Conservation (phyloP, 2,329 filamentous ascomycete species). For the Cryoendolithus antarcticus region DNA sequence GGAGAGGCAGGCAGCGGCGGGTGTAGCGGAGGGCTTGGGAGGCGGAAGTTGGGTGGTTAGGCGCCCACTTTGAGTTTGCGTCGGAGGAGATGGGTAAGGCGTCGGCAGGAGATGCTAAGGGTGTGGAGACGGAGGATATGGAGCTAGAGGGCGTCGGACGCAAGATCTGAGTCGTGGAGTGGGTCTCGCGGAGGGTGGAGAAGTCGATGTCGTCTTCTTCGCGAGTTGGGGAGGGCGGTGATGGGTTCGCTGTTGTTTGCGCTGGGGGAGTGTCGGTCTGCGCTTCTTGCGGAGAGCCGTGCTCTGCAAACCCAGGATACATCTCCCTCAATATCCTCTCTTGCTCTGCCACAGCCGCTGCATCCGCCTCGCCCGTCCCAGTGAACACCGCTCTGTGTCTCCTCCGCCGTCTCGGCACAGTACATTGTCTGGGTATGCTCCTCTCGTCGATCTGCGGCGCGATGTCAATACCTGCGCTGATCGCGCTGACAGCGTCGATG, state of each 20-base stretch:
- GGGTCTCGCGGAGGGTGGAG: constrained; percentile 18
- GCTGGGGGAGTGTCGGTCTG: neutral
- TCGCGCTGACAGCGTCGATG: constrained; percentile 54
- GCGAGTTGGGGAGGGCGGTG: constrained; percentile 9
- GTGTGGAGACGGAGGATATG: too few species aligned
- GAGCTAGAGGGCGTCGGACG: too few species aligned
- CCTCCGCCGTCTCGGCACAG: constrained; percentile 32
- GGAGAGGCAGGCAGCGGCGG: constrained; percentile 34
- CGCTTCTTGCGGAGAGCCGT: neutral
- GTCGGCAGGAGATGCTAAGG: too few species aligned
- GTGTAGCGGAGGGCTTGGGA: constrained; percentile 33
- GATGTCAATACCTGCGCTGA: constrained; percentile 62
- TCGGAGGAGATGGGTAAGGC: too few species aligned
- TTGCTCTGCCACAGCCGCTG: constrained; percentile 35
- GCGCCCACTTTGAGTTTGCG: constrained; percentile 22
- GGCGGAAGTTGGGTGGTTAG: constrained; percentile 20
- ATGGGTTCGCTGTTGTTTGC: neutral
- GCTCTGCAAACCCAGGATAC: constrained; percentile 30
- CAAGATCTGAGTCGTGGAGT: constrained; percentile 10
- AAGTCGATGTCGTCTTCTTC: constrained; percentile 26
- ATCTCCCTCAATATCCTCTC: constrained; percentile 35
- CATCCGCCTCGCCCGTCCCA: constrained; percentile 21
- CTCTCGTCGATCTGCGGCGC: constrained; percentile 60
- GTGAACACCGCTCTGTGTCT: constrained; percentile 19
- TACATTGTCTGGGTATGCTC: constrained; percentile 31